Percentiles rank a stretch among this genome's conserved stretches.
phyloP scores from a whole-genome alignment of 148 eudicot genomes.

The Amaranthus cruentus region DNA sequence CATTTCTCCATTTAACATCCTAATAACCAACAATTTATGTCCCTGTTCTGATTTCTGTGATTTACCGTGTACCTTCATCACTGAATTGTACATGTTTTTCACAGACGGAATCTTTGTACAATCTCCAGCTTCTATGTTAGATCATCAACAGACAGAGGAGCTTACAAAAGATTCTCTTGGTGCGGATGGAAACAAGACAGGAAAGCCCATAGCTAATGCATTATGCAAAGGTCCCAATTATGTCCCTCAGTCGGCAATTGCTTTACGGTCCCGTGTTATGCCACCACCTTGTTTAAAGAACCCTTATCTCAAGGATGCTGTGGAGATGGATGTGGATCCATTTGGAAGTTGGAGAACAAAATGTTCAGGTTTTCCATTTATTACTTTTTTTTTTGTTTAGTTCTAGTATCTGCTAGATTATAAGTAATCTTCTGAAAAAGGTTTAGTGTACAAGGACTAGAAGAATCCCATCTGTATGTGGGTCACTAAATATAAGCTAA shows the following conservation, averaged over 20 bases:
- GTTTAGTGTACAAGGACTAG: no score
- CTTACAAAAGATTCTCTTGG: conserved; percentile 35
- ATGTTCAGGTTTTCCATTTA: conserved; percentile 50
- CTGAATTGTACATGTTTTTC: conserved; percentile 4
- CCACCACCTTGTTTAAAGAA: conserved; percentile 88
- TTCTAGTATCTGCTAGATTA: no score
- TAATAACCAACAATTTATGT: background rate
- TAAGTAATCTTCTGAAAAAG: no score
- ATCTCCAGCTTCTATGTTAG: conserved; percentile 31
- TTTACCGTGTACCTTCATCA: background rate
- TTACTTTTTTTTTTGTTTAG: background rate
- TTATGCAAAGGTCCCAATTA: conserved; percentile 38
- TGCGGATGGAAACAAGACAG: conserved; percentile 39
- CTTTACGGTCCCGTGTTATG: conserved; percentile 90
- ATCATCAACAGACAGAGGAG: conserved; percentile 37
- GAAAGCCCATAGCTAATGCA: conserved; percentile 22
- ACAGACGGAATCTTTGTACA: conserved; percentile 33
- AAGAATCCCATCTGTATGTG: no score
- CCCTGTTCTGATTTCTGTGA: background rate
- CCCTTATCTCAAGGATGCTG: conserved; percentile 54
- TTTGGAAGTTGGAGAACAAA: conserved; percentile 63
- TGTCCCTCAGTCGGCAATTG: conserved; percentile 82
- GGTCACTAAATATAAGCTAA: no score
- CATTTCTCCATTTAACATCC: background rate
- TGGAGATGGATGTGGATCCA: conserved; percentile 53